Percentiles rank a stretch among this genome's conserved stretches.
These are phyloP conservation scores for Alloteropsis angusta DNA, from an alignment of 202 grass and related monocot species.

Conservation along the genomic window DNA sequence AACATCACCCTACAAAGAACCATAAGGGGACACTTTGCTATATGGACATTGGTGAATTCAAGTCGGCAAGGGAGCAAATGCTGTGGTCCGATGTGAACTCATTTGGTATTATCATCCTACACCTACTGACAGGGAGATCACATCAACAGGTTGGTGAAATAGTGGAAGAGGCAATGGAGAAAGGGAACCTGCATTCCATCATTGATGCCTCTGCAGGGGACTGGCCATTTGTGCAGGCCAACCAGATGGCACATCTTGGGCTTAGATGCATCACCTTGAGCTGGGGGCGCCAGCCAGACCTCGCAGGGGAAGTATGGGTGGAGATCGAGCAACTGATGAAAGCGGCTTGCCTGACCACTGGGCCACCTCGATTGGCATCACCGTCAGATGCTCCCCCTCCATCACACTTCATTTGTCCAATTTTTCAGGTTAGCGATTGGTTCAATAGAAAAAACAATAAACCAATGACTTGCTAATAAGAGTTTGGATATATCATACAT, in stretches of 20 bases:
- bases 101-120: constrained; percentile 61
- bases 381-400: constrained; percentile 16
- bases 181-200: constrained; percentile 30
- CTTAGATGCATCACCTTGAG: constrained; percentile 39
- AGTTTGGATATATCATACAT: not conserved
- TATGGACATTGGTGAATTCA: constrained; percentile 55
- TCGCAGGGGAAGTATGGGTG: constrained; percentile 37
- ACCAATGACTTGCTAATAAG: not conserved
- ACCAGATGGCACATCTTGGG: constrained; percentile 51
- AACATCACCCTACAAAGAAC: constrained; percentile 32
- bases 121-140: constrained; percentile 51
- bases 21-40: constrained; percentile 34
- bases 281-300: constrained; percentile 44
- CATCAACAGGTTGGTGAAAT: constrained; percentile 28
- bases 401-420: constrained; percentile 63
- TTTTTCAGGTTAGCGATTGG: constrained; percentile 41
- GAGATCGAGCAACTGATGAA: constrained; percentile 46
- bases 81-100: constrained; percentile 57
- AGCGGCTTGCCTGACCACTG: constrained; percentile 17
- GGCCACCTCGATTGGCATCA: not conserved
- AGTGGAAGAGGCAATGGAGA: constrained; percentile 50
- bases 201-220: constrained; percentile 46
- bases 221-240: constrained; percentile 71
- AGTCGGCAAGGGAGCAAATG: constrained; percentile 41
- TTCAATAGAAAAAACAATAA: not conserved